phyloP scores from a whole-genome alignment of 148 eudicot species.

The Beta vulgaris region DNA sequence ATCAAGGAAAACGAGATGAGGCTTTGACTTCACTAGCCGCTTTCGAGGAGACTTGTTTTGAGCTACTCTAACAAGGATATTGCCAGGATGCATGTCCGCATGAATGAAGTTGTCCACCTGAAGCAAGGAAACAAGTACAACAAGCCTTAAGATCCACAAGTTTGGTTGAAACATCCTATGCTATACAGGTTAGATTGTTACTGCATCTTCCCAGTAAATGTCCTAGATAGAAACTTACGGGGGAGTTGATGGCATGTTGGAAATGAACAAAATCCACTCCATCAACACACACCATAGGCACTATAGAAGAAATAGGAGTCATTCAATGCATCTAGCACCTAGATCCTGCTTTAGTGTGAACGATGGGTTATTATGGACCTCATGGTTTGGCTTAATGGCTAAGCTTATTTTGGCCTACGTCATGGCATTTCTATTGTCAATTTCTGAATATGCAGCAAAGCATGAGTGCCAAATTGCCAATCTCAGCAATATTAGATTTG shows the following conservation, averaged over 20 bases:
- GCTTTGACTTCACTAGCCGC: slow-evolving; percentile 36
- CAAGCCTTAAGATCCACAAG: slow-evolving; percentile 1
- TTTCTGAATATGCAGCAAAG: too few relatives aligned
- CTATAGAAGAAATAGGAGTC: background rate
- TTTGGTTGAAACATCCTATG: background rate
- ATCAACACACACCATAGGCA: background rate
- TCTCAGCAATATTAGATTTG: too few relatives aligned
- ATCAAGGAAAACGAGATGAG: slow-evolving; percentile 46
- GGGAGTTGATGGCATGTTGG: background rate
- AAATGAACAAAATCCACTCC: background rate
- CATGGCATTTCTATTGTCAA: too few relatives aligned
- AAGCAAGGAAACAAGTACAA: slow-evolving; percentile 1
- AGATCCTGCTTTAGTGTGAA: background rate
- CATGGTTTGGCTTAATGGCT: background rate
- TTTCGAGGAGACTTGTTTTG: slow-evolving; percentile 30
- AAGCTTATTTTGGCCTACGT: background rate
- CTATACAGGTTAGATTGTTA: background rate
- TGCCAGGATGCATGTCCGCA: slow-evolving; percentile 52
- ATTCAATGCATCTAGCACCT: background rate
- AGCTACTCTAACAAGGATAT: slow-evolving; percentile 41
- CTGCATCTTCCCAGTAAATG: background rate
- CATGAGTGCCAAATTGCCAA: too few relatives aligned
- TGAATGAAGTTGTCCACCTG: slow-evolving; percentile 49
- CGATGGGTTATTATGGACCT: background rate
- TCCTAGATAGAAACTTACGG: background rate